Percentiles rank a stretch among this genome's conserved stretches.
Conservation (phyloP, 208 protist genomes). For the Leishmania martiniquensis region DNA sequence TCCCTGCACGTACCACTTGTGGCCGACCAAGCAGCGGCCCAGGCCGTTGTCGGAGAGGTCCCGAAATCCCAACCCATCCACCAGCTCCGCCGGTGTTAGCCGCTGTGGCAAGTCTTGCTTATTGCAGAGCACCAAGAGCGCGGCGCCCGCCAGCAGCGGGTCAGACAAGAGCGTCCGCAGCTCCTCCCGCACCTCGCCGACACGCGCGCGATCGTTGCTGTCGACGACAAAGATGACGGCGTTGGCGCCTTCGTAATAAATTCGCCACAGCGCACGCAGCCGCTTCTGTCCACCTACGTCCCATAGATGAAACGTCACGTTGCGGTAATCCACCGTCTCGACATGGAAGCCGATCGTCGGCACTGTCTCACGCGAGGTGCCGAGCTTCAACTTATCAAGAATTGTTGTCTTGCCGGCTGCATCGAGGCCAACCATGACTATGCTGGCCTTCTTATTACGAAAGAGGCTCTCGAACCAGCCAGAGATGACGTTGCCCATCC, state of each 20-base stretch:
- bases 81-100: slow-evolving; percentile 61
- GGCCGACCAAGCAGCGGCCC: slow-evolving; percentile 36
- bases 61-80: slow-evolving; percentile 58
- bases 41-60: slow-evolving; percentile 37
- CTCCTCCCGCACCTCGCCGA: slow-evolving; percentile 82
- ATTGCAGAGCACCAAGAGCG: slow-evolving; percentile 95
- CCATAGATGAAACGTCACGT: slow-evolving; percentile 98
- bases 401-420: slow-evolving; percentile 98
- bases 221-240: slow-evolving; percentile 96
- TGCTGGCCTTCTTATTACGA: slow-evolving; percentile 91
- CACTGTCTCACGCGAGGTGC: slow-evolving; percentile 96
- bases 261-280: slow-evolving; percentile 94
- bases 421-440: slow-evolving; percentile 97
- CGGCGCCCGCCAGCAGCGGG: slow-evolving; percentile 77
- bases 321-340: slow-evolving; percentile 98
- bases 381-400: slow-evolving; percentile 98
- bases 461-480: slow-evolving; percentile 80
- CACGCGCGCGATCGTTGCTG: slow-evolving; percentile 88
- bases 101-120: slow-evolving; percentile 94
- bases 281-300: slow-evolving; percentile 98
- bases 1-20: slow-evolving; percentile 95
- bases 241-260: slow-evolving; percentile 97
- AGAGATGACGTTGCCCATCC: slow-evolving; percentile 67
- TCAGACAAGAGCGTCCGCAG: slow-evolving; percentile 80
- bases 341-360: slow-evolving; percentile 99